These are phyloP conservation scores for Blastobotrys muscicola DNA, from an alignment of 805 yeast genomes.

Conservation along the genomic window DNA sequence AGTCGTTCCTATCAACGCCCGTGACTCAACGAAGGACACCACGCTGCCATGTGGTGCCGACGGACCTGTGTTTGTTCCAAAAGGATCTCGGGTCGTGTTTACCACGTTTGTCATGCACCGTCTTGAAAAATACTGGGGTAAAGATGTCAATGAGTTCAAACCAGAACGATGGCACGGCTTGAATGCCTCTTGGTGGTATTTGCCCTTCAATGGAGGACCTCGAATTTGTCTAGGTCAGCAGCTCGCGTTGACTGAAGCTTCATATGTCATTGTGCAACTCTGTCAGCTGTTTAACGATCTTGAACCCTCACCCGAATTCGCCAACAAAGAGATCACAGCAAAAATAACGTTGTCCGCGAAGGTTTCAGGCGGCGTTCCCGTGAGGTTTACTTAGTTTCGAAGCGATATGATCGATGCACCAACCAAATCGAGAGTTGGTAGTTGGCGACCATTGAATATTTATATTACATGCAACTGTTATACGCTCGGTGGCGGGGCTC, in stretches of 20 bases:
- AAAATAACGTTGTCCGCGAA: too few species aligned
- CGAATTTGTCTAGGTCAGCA: slow-evolving; percentile 41
- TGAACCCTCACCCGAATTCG: too few species aligned
- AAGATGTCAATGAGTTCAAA: slow-evolving; percentile 33
- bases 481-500: too few species aligned
- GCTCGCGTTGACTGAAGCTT: slow-evolving; percentile 39
- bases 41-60: slow-evolving; percentile 40
- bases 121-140: slow-evolving; percentile 31
- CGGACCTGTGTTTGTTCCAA: slow-evolving; percentile 33
- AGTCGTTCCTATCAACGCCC: slow-evolving; percentile 37
- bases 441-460: too few species aligned
- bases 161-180: slow-evolving; percentile 39
- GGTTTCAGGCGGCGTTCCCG: too few species aligned
- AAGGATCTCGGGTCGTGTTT: slow-evolving; percentile 33
- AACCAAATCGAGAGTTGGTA: too few species aligned
- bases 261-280: slow-evolving; percentile 33
- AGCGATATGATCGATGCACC: too few species aligned
- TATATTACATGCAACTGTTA: too few species aligned
- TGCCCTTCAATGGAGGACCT: slow-evolving; percentile 42
- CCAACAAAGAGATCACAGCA: too few species aligned
- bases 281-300: slow-evolving; percentile 24
- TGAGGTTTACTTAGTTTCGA: too few species aligned
- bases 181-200: slow-evolving; percentile 33
- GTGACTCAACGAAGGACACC: slow-evolving; percentile 35
- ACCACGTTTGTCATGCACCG: slow-evolving; percentile 35